Percentiles rank a stretch among this genome's conserved stretches.
phyloP scores from a whole-genome alignment of 2,329 filamentous ascomycete species.

The Colletotrichum incanum region DNA sequence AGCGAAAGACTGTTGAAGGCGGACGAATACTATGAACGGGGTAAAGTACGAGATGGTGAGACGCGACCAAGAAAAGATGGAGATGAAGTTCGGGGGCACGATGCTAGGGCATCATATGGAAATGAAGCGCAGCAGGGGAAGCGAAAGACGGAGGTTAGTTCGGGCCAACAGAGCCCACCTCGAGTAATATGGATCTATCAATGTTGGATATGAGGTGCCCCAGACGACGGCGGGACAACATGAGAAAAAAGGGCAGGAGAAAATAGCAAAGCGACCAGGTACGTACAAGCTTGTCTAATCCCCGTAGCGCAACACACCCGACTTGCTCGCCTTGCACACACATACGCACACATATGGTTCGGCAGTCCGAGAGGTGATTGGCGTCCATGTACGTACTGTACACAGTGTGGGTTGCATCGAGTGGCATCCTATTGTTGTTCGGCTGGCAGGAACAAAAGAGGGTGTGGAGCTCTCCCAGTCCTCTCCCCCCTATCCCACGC shows the following conservation, averaged over 20 bases:
- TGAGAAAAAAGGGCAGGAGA: conserved; percentile 36
- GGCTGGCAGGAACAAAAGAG: not conserved
- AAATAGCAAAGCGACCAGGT: conserved; percentile 23
- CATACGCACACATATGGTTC: not conserved
- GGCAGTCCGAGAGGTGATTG: conserved; percentile 10
- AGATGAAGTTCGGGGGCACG: conserved; percentile 33
- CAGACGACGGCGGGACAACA: conserved; percentile 43
- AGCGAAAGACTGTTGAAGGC: conserved; percentile 20
- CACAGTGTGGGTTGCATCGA: not conserved
- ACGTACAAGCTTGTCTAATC: conserved; percentile 17
- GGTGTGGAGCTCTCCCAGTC: conserved; percentile 9
- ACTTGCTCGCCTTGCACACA: not conserved
- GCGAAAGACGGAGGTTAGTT: conserved; percentile 36
- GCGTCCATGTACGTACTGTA: not conserved
- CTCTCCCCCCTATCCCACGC: conserved; percentile 37
- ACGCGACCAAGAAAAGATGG: conserved; percentile 32
- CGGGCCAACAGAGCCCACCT: conserved; percentile 36
- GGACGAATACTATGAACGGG: conserved; percentile 16
- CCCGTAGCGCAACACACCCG: not conserved
- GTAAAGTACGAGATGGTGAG: conserved; percentile 21
- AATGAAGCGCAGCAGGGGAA: conserved; percentile 39
- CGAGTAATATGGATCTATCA: conserved; percentile 42
- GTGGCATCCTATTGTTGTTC: conserved; percentile 10
- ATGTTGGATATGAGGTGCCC: conserved; percentile 37
- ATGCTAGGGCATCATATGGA: conserved; percentile 43